phyloP scores from a whole-genome alignment of 345 rosid species.

The Populus pruinosa region DNA sequence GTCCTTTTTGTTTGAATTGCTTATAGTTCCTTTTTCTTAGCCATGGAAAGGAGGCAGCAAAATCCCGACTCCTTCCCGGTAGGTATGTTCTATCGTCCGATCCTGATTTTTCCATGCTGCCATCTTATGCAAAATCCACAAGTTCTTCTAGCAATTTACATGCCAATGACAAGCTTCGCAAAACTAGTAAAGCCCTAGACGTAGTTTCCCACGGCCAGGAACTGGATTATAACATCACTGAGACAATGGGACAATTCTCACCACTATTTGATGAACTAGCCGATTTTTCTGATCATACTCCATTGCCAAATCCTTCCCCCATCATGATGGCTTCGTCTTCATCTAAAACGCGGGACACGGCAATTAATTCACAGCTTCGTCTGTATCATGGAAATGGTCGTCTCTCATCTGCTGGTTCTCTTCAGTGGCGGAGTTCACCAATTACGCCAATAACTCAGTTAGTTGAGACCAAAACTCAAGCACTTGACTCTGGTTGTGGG shows the following conservation, averaged over 20 bases:
- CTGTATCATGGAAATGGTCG: conserved; percentile 28
- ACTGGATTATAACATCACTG: conserved; percentile 23
- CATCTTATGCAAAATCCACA: conserved; percentile 26
- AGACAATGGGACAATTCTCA: conserved; percentile 24
- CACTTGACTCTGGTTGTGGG: conserved; percentile 19
- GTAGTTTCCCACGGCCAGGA: conserved; percentile 18
- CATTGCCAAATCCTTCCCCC: conserved; percentile 24
- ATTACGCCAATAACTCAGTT: conserved; percentile 32
- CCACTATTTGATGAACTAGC: conserved; percentile 24
- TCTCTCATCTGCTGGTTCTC: conserved; percentile 25
- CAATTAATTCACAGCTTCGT: conserved; percentile 22
- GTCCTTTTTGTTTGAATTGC: conserved; percentile 1
- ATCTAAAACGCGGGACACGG: conserved; percentile 30
- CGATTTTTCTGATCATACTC: conserved; percentile 33
- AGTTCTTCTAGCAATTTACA: conserved; percentile 28
- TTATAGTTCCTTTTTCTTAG: conserved; percentile 18
- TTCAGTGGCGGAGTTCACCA: conserved; percentile 39
- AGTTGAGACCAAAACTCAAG: conserved; percentile 31
- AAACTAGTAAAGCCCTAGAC: conserved; percentile 20
- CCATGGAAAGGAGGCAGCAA: conserved; percentile 39
- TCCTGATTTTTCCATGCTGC: conserved; percentile 29
- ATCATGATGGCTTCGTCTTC: conserved; percentile 26
- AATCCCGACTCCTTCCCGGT: conserved; percentile 25
- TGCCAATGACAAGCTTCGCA: conserved; percentile 22
- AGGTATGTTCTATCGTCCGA: conserved; percentile 32